Base-by-base conservation (phyloP, 371 early-diverging fungal species). In the Funneliformis caledonium region DNA sequence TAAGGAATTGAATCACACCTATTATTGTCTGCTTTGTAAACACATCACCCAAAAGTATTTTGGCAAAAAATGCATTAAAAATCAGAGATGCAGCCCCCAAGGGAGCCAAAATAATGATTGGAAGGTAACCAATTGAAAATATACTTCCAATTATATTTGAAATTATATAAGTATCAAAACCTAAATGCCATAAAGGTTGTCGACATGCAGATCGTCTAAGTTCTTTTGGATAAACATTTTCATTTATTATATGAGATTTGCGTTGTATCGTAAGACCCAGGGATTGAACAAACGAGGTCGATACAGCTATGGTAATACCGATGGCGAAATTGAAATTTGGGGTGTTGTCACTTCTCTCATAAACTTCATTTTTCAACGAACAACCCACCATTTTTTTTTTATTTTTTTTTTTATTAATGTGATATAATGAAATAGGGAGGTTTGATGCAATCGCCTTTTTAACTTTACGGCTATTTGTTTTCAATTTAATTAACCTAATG, bases 71-170 rank as follows among this genome's bases (percentile, higher is more conserved):
- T 6, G 94, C 93, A 85, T 95, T 95, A 80, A 94, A 93, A n/a
- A 93, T 93, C 52, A 95, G 85, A 4, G 91, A 90, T 69, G 94
- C 90, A 19, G 95, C 94, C 1, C 94, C 93, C 79, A 95, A 85
- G 6, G 95, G 95, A 14, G 95, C 95, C 47, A 94, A 86, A 65
- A 94, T 93, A 78, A 94, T 93, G n/a, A 95, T 93, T 4, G 95
- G 95, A 14, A 95, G 86, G 80, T 92, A 91, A 61, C 94, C 94
- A 77, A 95, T 92, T 2, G 94, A 91, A 59, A 94, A 90, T 9
- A 92, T 85, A 0, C 94, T 93, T 48, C 93, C 94, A 14, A 89
- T 90, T 26, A 92, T 87, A 72, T 93, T 93, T 68, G 94, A 91
- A 26, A 88, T 80, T 62, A 94, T 83, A 65, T 91, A 94, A 9